Percentiles rank a stretch among this genome's conserved stretches.
Conservation (phyloP, 352 stramenopile species). For the Phytophthora sojae region DNA sequence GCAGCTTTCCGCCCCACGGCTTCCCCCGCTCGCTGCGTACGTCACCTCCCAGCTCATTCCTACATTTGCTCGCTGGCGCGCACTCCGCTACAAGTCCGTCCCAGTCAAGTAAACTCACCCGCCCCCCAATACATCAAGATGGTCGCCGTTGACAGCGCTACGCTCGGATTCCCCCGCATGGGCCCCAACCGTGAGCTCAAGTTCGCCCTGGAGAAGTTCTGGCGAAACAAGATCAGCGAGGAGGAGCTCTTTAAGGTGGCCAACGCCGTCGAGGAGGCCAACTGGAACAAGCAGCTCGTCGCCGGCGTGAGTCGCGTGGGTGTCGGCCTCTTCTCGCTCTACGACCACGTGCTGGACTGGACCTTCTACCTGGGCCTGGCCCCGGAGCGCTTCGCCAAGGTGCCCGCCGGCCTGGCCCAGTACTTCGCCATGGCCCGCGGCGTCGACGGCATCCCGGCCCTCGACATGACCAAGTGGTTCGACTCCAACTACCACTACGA, state of each 20-base stretch:
- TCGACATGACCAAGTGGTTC: conserved; percentile 97
- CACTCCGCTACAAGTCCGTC: conserved; percentile 39
- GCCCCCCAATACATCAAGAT: conserved; percentile 36
- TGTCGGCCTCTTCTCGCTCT: conserved; percentile 91
- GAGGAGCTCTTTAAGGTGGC: conserved; percentile 84
- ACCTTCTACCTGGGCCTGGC: conserved; percentile 84
- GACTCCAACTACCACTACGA: conserved; percentile 97
- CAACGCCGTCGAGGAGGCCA: conserved; percentile 78
- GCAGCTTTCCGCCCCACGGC: not conserved
- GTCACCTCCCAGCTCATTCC: conserved; percentile 42
- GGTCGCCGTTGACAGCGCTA: conserved; percentile 72
- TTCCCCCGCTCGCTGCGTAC: not conserved
- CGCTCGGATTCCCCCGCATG: conserved; percentile 93
- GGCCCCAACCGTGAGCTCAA: conserved; percentile 94
- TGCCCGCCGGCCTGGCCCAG: conserved; percentile 65
- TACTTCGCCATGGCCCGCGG: conserved; percentile 94
- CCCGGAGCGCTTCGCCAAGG: conserved; percentile 77
- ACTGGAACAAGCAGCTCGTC: conserved; percentile 89
- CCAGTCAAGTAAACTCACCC: conserved; percentile 21
- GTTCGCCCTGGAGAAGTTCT: conserved; percentile 95
- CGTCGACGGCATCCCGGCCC: conserved; percentile 88
- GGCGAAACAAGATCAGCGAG: conserved; percentile 84
- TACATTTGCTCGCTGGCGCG: conserved; percentile 63
- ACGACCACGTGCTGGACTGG: conserved; percentile 93
- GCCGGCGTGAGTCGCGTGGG: conserved; percentile 81